Conservation (phyloP, 352 stramenopile genomes). For the Pythium myriotylum region DNA sequence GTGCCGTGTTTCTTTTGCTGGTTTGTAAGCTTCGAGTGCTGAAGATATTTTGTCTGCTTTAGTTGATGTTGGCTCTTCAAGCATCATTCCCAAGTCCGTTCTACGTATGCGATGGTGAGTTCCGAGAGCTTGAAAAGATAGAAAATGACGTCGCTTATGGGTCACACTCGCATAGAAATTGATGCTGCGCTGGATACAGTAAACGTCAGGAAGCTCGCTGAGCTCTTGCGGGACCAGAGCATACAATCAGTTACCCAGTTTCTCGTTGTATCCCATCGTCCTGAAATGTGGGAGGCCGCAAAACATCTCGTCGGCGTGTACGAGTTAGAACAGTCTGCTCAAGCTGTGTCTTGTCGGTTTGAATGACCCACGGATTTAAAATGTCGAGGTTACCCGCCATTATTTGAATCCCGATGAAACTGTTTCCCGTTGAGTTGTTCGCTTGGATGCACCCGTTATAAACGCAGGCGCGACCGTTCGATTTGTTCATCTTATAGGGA, state of each 20-base stretch:
- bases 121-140: not conserved
- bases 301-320: conserved; percentile 35
- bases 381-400: not conserved
- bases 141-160: not conserved
- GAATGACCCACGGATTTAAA: conserved; percentile 12
- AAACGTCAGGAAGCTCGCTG: conserved; percentile 36
- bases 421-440: conserved; percentile 5
- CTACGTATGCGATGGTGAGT: conserved; percentile 44
- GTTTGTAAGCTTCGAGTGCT: not conserved
- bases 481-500: not conserved
- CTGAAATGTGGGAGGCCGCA: conserved; percentile 38
- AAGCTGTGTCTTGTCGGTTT: conserved; percentile 31
- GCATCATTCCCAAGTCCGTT: conserved; percentile 39
- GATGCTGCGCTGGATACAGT: conserved; percentile 42
- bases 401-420: conserved; percentile 20
- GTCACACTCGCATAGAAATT: conserved; percentile 26
- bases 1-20: conserved; percentile 10
- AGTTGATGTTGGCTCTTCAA: conserved; percentile 46
- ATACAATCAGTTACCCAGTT: conserved; percentile 33
- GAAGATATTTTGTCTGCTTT: not conserved
- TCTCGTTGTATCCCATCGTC: conserved; percentile 38
- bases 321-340: conserved; percentile 31
- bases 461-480: conserved; percentile 19
- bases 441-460: conserved; percentile 3
- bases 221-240: conserved; percentile 31